Base-by-base conservation (phyloP, 495 filamentous ascomycete genomes). In the Aspergillus conjunctus region DNA sequence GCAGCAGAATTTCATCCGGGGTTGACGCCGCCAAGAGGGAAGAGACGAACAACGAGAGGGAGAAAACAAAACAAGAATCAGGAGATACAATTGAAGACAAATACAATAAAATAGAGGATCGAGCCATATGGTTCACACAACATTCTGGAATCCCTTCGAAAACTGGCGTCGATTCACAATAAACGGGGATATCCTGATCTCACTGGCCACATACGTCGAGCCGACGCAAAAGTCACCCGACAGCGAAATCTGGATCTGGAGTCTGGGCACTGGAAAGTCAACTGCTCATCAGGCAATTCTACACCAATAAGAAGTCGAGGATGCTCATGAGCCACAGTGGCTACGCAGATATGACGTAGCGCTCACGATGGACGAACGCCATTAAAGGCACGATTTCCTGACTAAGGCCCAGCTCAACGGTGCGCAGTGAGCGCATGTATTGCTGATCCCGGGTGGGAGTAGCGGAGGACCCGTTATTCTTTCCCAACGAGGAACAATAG, bases 291-390 rank as follows among this genome's bases (percentile, higher is more conserved):
- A 51, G 14, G 6, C 14, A 7, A 6, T 9, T 30, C 7, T 51
- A 21, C 12, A 20, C 49, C 49, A 51, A 51, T 51, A 4, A 20
- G 20, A 20, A 1, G 14, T 5, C 26, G 26, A 26, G 49, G 22
- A 51, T 30, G 1, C 11, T 17, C 58, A 54, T 54, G 50, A 60
- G 58, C 58, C 50, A 60, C 51, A 60, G 51, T 34, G 30, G 55
- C 45, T 14, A 44, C 58, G 56, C 37, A 31, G 33, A 51, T 21
- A 60, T 54, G 58, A 60, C 58, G 51, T 60, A 54, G 51, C 17
- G 15, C 4, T 39, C 17, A 21, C 15, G 41, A 7, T 41, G 56
- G 37, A 41, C 37, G 37, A 41, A n/a, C 37, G 15, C 15, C 11
- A 41, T 48, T 0, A 21, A 22, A 48, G 12, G 39, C 20, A 48